Evolutionary conservation across 2,329 filamentous ascomycete genomes (phyloP).

Genomic region (Trichophyton mentagrophytes): DNA sequence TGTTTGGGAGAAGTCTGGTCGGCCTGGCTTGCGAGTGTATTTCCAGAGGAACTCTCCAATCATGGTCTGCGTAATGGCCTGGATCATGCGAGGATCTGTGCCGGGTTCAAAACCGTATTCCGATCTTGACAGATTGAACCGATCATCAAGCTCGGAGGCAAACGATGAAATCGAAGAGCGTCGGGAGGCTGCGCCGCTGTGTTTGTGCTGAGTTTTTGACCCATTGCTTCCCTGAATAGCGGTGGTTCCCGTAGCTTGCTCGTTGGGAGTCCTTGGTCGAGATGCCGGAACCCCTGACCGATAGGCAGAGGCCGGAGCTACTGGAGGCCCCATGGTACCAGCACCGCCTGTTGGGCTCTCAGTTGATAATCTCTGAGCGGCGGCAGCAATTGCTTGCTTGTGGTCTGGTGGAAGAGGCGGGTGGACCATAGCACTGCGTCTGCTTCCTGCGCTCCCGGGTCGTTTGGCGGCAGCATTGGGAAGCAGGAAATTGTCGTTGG

Average conservation of each 20-base stretch:
- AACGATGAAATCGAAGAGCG: constrained; percentile 91
- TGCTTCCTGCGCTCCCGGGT: constrained; percentile 63
- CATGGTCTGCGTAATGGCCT: constrained; percentile 98
- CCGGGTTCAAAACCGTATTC: constrained; percentile 51
- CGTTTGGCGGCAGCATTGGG: constrained; percentile 33
- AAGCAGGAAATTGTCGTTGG: constrained; percentile 23
- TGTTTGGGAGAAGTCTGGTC: constrained; percentile 70
- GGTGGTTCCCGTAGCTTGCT: constrained; percentile 31
- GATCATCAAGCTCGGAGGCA: constrained; percentile 78
- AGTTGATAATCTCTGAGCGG: constrained; percentile 46
- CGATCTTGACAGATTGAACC: constrained; percentile 64
- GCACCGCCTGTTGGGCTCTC: constrained; percentile 24
- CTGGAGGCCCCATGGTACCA: constrained; percentile 67
- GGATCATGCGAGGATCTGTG: constrained; percentile 95
- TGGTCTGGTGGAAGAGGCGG: constrained; percentile 76
- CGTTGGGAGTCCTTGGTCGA: constrained; percentile 51
- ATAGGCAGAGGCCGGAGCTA: constrained; percentile 65
- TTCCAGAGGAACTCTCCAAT: constrained; percentile 99
- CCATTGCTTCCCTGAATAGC: constrained; percentile 31
- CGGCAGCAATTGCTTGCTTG: constrained; percentile 70
- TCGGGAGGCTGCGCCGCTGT: constrained; percentile 40
- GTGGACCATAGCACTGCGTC: constrained; percentile 35
- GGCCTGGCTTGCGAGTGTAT: constrained; percentile 89
- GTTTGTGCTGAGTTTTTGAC: constrained; percentile 35
- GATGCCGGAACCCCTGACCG: constrained; percentile 35